A percentile compares a stretch with the other conserved stretches of the same genome.
Conservation (phyloP, 1,284 basidiomycete species). For the Ustilago hordei region DNA sequence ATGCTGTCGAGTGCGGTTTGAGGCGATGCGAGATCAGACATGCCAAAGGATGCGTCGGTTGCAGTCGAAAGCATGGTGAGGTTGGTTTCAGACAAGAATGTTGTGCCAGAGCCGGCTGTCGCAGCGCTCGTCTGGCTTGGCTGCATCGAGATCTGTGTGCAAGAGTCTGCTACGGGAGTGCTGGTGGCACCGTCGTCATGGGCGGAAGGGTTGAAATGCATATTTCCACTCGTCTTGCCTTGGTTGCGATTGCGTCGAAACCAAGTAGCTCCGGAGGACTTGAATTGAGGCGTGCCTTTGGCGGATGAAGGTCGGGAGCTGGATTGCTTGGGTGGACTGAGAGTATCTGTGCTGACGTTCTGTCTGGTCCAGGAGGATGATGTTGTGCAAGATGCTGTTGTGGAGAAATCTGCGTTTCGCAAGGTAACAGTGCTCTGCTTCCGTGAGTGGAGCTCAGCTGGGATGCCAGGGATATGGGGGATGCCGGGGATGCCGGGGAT, state of each 20-base stretch:
- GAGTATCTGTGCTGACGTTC: conserved; percentile 49
- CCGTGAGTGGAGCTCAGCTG: conserved; percentile 15
- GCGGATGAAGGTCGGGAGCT: conserved; percentile 13
- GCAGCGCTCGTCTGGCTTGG: conserved; percentile 38
- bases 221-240: background rate
- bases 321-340: conserved; percentile 22
- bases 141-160: conserved; percentile 23
- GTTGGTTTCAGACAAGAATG: conserved; percentile 35
- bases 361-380: conserved; percentile 23
- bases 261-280: conserved; percentile 20
- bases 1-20: conserved; percentile 49
- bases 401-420: conserved; percentile 25
- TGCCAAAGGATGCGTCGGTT: conserved; percentile 42
- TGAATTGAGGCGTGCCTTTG: conserved; percentile 13
- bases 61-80: conserved; percentile 21
- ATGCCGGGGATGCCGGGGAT: background rate
- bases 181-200: conserved; percentile 13
- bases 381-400: conserved; percentile 10
- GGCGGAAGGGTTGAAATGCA: conserved; percentile 1
- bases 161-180: conserved; percentile 11
- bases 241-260: conserved; percentile 36
- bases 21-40: conserved; percentile 43
- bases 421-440: conserved; percentile 34
- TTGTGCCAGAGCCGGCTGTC: conserved; percentile 37
- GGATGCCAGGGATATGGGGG: conserved; percentile 2